Evolutionary conservation across 2,329 filamentous ascomycete genomes (phyloP).

Genomic region (Colletotrichum eleusines): DNA sequence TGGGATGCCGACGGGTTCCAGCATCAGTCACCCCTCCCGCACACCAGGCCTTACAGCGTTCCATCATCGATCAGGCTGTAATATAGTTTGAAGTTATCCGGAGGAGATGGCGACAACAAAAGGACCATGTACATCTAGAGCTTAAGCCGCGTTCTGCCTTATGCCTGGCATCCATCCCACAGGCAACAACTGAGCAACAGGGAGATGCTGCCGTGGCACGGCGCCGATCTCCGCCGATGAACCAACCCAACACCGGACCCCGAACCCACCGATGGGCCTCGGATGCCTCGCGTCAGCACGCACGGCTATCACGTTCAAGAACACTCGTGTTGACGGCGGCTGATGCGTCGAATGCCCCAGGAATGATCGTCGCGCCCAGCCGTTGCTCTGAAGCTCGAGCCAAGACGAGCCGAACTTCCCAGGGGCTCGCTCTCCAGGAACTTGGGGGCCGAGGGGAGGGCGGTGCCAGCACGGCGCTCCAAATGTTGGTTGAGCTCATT

Average conservation of each 20-base stretch:
- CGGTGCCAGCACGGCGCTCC: not conserved
- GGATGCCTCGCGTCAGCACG: not conserved
- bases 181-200: not conserved
- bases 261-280: not conserved
- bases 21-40: not conserved
- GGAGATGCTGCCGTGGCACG: not conserved
- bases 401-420: slow-evolving; percentile 7
- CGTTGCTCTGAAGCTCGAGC: slow-evolving; percentile 18
- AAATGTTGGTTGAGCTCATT: slow-evolving; percentile 10
- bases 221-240: not conserved
- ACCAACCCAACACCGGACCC: not conserved
- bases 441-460: not conserved
- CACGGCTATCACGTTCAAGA: not conserved
- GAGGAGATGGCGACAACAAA: not conserved
- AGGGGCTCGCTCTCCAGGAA: not conserved
- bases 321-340: not conserved
- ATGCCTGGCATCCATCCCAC: not conserved
- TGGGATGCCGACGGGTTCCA: not conserved
- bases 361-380: slow-evolving; percentile 2
- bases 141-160: not conserved
- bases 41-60: not conserved
- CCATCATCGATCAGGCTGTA: not conserved
- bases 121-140: not conserved
- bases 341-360: not conserved
- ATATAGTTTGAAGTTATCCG: not conserved